A percentile compares a stretch with the other conserved stretches of the same genome.
Conservation (phyloP, 306 rosid species). For the Trifolium dubium region DNA sequence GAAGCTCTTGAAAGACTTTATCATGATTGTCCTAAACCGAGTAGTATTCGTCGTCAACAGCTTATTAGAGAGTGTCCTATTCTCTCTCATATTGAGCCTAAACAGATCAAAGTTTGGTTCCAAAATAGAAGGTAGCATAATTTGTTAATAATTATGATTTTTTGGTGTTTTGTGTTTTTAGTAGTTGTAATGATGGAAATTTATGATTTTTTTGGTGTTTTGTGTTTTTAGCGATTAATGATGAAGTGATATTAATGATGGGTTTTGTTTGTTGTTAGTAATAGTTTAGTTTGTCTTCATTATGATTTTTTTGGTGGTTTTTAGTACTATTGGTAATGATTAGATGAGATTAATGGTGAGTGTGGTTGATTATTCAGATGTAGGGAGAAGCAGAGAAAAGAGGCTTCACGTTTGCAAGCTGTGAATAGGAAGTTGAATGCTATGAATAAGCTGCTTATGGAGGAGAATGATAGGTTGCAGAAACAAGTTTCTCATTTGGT, state of each 20-base stretch:
- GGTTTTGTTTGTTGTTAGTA: too few species aligned
- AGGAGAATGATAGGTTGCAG: constrained; percentile 98
- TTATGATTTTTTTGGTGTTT: background rate
- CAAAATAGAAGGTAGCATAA: constrained; percentile 80
- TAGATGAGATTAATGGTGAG: background rate
- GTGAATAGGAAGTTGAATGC: constrained; percentile 94
- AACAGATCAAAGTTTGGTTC: constrained; percentile 98
- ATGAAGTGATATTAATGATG: background rate
- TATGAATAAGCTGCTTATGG: constrained; percentile 97
- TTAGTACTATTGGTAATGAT: background rate
- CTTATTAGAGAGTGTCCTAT: constrained; percentile 95
- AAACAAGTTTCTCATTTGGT: constrained; percentile 97
- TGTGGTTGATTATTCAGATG: constrained; percentile 60
- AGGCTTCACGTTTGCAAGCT: constrained; percentile 85
- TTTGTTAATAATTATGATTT: background rate
- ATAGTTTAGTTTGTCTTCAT: too few species aligned
- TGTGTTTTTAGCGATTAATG: background rate
- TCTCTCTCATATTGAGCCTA: constrained; percentile 91
- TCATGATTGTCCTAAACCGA: constrained; percentile 96
- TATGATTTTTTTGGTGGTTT: background rate
- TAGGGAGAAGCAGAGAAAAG: constrained; percentile 97
- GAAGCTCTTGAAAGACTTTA: constrained; percentile 97
- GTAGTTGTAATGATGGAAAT: background rate
- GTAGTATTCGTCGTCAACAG: constrained; percentile 96
- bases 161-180: background rate